phyloP scores from a whole-genome alignment of 2,329 filamentous ascomycete genomes.

The Cytospora paraplurivora region DNA sequence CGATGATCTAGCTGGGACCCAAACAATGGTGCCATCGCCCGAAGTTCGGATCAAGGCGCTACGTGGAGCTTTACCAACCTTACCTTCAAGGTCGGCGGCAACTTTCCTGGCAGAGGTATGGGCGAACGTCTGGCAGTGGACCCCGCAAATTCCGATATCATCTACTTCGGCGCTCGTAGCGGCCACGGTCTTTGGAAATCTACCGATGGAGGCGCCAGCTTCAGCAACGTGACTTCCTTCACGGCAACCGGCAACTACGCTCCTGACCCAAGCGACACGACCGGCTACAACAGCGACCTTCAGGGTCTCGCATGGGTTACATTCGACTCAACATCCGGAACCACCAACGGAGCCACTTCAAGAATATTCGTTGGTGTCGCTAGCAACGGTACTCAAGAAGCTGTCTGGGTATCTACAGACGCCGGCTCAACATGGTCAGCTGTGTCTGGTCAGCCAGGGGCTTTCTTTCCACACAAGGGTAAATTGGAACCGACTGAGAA shows the following conservation, averaged over 20 bases:
- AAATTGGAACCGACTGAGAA: slow-evolving; percentile 54
- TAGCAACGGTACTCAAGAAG: slow-evolving; percentile 51
- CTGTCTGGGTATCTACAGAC: slow-evolving; percentile 56
- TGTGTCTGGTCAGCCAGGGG: slow-evolving; percentile 52
- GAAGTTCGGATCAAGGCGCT: slow-evolving; percentile 54
- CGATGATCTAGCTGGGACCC: slow-evolving; percentile 45
- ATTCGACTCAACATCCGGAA: slow-evolving; percentile 55
- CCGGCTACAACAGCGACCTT: slow-evolving; percentile 49
- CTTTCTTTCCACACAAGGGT: slow-evolving; percentile 57
- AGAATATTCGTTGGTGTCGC: slow-evolving; percentile 60
- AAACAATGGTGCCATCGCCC: slow-evolving; percentile 55
- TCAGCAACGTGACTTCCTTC: slow-evolving; percentile 54
- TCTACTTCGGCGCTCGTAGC: slow-evolving; percentile 61
- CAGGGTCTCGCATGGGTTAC: slow-evolving; percentile 56
- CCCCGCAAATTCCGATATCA: slow-evolving; percentile 56
- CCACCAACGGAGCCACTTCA: slow-evolving; percentile 50
- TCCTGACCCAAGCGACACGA: slow-evolving; percentile 47
- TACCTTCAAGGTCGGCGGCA: slow-evolving; percentile 62
- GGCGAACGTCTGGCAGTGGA: slow-evolving; percentile 62
- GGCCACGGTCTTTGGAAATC: slow-evolving; percentile 62
- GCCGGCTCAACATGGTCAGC: slow-evolving; percentile 55
- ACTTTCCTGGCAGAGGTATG: slow-evolving; percentile 62
- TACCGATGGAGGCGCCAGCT: slow-evolving; percentile 56
- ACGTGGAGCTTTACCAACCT: slow-evolving; percentile 54
- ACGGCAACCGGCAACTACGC: slow-evolving; percentile 53